Base-by-base conservation (phyloP, 139 green algal species). In the Picochlorum sp. region DNA sequence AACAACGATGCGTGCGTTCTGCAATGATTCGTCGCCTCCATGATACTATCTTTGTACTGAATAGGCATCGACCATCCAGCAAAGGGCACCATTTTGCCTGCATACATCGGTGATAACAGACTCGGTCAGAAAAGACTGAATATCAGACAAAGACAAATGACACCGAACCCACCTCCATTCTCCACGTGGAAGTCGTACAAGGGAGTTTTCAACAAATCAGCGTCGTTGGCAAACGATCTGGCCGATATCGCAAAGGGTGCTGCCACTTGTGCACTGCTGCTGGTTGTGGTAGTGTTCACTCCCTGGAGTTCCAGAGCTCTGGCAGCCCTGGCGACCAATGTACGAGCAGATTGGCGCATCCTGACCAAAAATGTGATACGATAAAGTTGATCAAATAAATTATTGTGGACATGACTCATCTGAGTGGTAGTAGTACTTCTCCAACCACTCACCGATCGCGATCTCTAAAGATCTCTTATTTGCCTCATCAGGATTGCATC, bases 1-100 rank as follows among this genome's bases (percentile, higher is more conserved):
- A 99, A 99, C 6, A 99, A 45, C 10, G 88, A 92, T 10, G 86
- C 90, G 26, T 90, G 60, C 15, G 65, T 73, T 9, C 93, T 70
- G 79, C 92, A 98, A 72, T 90, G 81, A 18, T 75, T 78, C 7
- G 87, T 96, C 4, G 88, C 86, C 0, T 98, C 94, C 77, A 99
- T 96, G 67, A 99, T 97, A 58, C 63, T 86, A 74, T 98, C 88
- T 67, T 92, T 92, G 82, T 99, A 99, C 68, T 99, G 94, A 60
- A 98, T 95, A 7, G 94, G 94, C 94, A 99, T 97, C 10, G 85
- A 87, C 83, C 88, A 98, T 41, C 94, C 94, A 11, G 90, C 92
- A 75, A 98, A 99, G 4, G 86, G 85, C 18, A 98, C 93, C 92
- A 96, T 97, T 70, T 96, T 96, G 67, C 80, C 90, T 96, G 82